Base-by-base conservation (phyloP, 257 asterid species). In the Buddleja alternifolia region DNA sequence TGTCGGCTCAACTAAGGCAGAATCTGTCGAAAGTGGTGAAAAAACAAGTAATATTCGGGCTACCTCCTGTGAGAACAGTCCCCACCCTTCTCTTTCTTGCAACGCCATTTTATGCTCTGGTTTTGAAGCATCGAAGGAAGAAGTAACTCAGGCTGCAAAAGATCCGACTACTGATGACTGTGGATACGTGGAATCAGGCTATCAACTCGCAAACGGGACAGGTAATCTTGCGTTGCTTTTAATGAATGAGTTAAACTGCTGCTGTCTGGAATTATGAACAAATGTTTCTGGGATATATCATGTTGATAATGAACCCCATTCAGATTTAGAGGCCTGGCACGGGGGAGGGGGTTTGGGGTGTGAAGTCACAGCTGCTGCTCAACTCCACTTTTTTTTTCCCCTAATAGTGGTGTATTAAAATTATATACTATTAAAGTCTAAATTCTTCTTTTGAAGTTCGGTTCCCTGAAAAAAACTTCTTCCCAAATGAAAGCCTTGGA, bases 1-100 rank as follows among this genome's bases (percentile, higher is more conserved):
- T 66, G 69, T 91, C 70, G 99, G 95, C 62, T 87, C 96, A 8
- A 81, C 95, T 40, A 94, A 89, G 83, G 98, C 92, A 24, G 99
- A 92, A 73, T 94, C 99, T 48, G 81, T 86, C 74, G 99, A 91
- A 76, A 94, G 99, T 77, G 99, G 93, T 29, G 98, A 89, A 65
- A 94, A 92, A 81, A 89, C 93, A 20, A 86, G 96, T 71, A 78
- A 84, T 79, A 78, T 81, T 62, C 82, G 77, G 56, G 83, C 83
- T 11, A 67, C 79, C 75, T 86, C 84, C 42, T 73, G 76, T 21
- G 95, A 82, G 72, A 91, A 82, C 81, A 89, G 93, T 72, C 84
- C 83, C 36, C 97, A 89, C 71, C 97, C 93, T 74, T 94, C 98
- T 62, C 96, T 89, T 72, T 94, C 99, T 53, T 88, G 98, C 93